A percentile compares a stretch with the other conserved stretches of the same genome.
Conservation (phyloP, 306 rosid species). For the Malus sylvestris region DNA sequence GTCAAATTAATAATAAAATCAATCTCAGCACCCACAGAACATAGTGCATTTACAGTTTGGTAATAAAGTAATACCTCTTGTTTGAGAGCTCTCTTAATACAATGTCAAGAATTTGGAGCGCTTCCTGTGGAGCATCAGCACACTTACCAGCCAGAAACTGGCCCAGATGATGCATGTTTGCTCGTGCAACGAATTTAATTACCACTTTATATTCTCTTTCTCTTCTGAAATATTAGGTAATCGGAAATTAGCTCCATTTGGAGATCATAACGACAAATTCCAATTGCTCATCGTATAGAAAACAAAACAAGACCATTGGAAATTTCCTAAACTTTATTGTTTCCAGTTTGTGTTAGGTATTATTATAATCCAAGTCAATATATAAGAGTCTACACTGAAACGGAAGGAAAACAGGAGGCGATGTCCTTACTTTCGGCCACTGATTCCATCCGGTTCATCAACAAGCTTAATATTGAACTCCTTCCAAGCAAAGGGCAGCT, state of each 20-base stretch:
- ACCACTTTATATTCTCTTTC: constrained; percentile 73
- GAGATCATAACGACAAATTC: not conserved
- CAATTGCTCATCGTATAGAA: not conserved
- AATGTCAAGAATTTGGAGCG: constrained; percentile 84
- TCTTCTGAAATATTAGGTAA: constrained; percentile 42
- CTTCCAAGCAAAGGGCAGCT: constrained; percentile 83
- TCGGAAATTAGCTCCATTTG: constrained; percentile 7
- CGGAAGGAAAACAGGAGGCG: not conserved
- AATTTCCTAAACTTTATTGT: not conserved
- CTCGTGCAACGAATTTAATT: constrained; percentile 82
- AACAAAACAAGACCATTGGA: not conserved
- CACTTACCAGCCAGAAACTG: constrained; percentile 91
- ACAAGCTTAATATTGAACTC: constrained; percentile 75
- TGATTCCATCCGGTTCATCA: constrained; percentile 62
- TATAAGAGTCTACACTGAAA: not conserved
- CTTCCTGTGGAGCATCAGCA: constrained; percentile 89
- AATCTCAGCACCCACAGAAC: constrained; percentile 2
- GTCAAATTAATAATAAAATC: constrained; percentile 24
- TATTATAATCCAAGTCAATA: not conserved
- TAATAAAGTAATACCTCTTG: constrained; percentile 46
- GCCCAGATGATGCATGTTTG: constrained; percentile 90
- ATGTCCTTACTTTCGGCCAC: constrained; percentile 69
- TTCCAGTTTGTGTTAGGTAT: not conserved
- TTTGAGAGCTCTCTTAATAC: constrained; percentile 78
- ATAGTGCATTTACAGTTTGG: not conserved